Base-by-base conservation (phyloP, 2,329 filamentous ascomycete genomes). In the Fusarium acutatum region DNA sequence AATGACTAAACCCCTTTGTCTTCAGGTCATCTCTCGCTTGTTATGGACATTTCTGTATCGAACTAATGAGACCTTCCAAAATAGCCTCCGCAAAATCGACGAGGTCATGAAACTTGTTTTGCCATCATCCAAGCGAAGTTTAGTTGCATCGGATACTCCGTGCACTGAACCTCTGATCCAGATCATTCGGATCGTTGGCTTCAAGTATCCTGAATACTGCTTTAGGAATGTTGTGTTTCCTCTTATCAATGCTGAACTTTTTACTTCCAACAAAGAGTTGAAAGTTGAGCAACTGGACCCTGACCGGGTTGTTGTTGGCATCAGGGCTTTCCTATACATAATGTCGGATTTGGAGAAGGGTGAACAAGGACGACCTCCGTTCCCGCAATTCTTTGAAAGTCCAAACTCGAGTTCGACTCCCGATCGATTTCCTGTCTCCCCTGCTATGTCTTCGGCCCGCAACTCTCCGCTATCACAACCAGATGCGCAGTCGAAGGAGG, bases 271-370 rank as follows among this genome's bases (percentile, higher is more conserved):
- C 72, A 88, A 92, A 77, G 94, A 97, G 49, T 84, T 96, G 46
- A 95, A 91, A 79, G 93, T 98, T 34, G 96, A 98, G 79, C 94
- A 97, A 79, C 88, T 99, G 70, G 96, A 99, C 71, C 96, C 97
- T 1, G 97, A 99, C 79, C 93, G 94, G 77, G 97, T 98, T 84
- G 96, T 98, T n/a, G 93, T 99, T 75, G 96, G 95, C 6, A 99
- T 99, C 71, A 90, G 95, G 71, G 94, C 96, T 7, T 99, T 98
- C 80, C 87, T 99, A 34, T 94, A 93, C 37, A 94, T 98, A 75
- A 96, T 99, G 90, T 89, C 93, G 1, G 96, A 99, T 80, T 86
- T 98, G 32, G 96, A 99, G 81, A 96, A 93, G 72, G 92, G 92
- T 32, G 92, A 95, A 54, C 88, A 91, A 71, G 89, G 92, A 18